phyloP scores from a whole-genome alignment of 2,329 filamentous ascomycete genomes.

The Fusarium albidum region DNA sequence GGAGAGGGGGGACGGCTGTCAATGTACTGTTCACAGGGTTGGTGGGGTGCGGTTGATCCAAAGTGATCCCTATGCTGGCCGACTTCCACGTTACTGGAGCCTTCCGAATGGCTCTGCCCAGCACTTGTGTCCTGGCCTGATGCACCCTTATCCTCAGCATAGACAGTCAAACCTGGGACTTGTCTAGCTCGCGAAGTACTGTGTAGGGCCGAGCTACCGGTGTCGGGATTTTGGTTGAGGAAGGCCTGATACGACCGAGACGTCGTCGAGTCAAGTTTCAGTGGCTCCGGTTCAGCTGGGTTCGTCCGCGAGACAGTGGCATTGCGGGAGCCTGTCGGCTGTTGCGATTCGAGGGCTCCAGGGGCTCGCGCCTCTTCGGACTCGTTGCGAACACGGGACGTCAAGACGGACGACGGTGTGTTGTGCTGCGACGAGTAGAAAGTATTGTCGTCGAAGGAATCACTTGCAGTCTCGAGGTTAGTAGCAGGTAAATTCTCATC shows the following conservation, averaged over 20 bases:
- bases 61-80: constrained; percentile 24
- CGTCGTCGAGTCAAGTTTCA: constrained; percentile 11
- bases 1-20: constrained; percentile 59
- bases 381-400: constrained; percentile 58
- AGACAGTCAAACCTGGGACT: constrained; percentile 46
- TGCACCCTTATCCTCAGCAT: constrained; percentile 26
- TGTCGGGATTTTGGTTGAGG: constrained; percentile 10
- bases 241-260: constrained; percentile 18
- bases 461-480: constrained; percentile 71
- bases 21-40: constrained; percentile 37
- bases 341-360: constrained; percentile 24
- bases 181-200: constrained; percentile 25
- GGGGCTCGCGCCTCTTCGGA: constrained; percentile 44
- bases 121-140: constrained; percentile 45
- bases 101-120: constrained; percentile 53
- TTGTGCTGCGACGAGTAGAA: constrained; percentile 96
- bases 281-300: constrained; percentile 13
- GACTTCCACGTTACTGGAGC: constrained; percentile 46
- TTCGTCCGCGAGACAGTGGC: constrained; percentile 13
- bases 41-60: constrained; percentile 22
- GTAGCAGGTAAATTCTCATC: constrained; percentile 59
- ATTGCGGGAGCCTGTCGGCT: constrained; percentile 17
- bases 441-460: constrained; percentile 91
- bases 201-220: constrained; percentile 14
- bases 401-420: constrained; percentile 67